phyloP scores from a whole-genome alignment of 2,329 filamentous ascomycete genomes.

The Apiospora sp. region DNA sequence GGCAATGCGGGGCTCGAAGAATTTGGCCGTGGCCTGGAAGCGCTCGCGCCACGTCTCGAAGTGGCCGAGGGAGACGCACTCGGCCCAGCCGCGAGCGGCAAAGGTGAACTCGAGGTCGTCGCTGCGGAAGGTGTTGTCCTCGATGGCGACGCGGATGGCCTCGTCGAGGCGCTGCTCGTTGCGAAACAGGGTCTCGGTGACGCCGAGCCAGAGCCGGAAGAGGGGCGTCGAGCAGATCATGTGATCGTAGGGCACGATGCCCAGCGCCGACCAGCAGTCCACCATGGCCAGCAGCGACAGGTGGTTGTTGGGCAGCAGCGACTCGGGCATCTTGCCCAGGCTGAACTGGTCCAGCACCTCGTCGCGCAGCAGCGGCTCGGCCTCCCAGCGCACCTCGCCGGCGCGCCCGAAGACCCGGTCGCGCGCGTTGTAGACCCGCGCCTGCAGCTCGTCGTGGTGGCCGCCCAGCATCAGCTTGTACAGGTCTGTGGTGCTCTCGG shows the following conservation, averaged over 20 bases:
- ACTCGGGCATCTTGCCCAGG: constrained; percentile 71
- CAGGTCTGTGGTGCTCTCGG: constrained; percentile 87
- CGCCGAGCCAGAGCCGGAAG: constrained; percentile 94
- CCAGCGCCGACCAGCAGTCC: constrained; percentile 95
- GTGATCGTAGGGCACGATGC: constrained; percentile 96
- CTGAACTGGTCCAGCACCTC: constrained; percentile 90
- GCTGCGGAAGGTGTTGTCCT: constrained; percentile 90
- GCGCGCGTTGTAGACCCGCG: constrained; percentile 69
- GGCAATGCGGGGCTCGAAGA: constrained; percentile 89
- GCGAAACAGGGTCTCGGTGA: constrained; percentile 95
- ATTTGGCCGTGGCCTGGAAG: constrained; percentile 88
- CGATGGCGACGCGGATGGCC: constrained; percentile 83
- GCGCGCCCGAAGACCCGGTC: constrained; percentile 80
- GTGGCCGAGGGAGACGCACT: constrained; percentile 88
- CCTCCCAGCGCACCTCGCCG: constrained; percentile 65
- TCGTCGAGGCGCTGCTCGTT: constrained; percentile 83
- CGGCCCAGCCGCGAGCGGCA: constrained; percentile 93
- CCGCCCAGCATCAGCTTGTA: constrained; percentile 98
- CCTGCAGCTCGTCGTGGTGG: constrained; percentile 75
- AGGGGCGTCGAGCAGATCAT: constrained; percentile 99
- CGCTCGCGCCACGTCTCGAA: constrained; percentile 93
- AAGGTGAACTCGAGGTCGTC: constrained; percentile 99
- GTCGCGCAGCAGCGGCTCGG: constrained; percentile 77
- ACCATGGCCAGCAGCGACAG: constrained; percentile 94
- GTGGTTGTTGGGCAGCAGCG: constrained; percentile 87